Evolutionary conservation across 1,284 basidiomycete genomes (phyloP), one percentile per base, ranked within the genome.

Genomic region (Thecaphora frezii): DNA sequence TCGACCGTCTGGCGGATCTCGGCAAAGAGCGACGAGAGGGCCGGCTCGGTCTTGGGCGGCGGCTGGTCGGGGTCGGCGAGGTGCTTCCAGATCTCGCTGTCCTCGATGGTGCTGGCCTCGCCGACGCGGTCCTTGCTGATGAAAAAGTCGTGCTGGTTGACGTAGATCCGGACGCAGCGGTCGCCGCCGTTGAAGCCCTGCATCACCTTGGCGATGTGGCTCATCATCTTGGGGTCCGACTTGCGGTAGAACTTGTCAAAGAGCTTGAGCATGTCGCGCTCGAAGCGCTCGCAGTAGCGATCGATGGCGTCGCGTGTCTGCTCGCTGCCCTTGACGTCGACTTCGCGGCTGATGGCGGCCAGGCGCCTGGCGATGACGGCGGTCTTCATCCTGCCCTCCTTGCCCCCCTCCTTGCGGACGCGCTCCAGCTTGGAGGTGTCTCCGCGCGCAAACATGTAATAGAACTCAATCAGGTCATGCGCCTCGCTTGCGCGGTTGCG

Each of bases 221-320:
- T 91, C 96, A 99, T 99, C 88, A 96, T 91, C 80, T 93, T 93
- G 0, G 96, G 96, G 76, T 99, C 96, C 30, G 93, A 93, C 76
- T 91, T 90, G 48, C 93, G 86, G 81, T 97, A 97, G 74, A 76
- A 76, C 36, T 77, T 76, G 80, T 99, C 96, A 75, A 99, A 99
- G 43, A 97, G 83, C 75, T 90, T 88, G 51, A 98, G 86, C 87
- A 97, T 94, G 77, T 98, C 94, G 81, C 96, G 97, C 81, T 99
- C 96, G 70, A 98, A 98, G 75, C 90, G 90, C 81, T 99, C 96
- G 81, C 93, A 96, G 75, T 97, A 98, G 73, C 88, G 89, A 67
- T 96, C 93, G 66, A 96, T 91, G 52, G 85, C 68, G 36, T 77
- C 75, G n/a, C 76, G 63, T 2, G 75, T 78, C 50, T 73, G 66